A percentile compares a stretch with the other conserved stretches of the same genome.
Conservation (phyloP, 2,329 filamentous ascomycete species). For the Botryotinia calthae region DNA sequence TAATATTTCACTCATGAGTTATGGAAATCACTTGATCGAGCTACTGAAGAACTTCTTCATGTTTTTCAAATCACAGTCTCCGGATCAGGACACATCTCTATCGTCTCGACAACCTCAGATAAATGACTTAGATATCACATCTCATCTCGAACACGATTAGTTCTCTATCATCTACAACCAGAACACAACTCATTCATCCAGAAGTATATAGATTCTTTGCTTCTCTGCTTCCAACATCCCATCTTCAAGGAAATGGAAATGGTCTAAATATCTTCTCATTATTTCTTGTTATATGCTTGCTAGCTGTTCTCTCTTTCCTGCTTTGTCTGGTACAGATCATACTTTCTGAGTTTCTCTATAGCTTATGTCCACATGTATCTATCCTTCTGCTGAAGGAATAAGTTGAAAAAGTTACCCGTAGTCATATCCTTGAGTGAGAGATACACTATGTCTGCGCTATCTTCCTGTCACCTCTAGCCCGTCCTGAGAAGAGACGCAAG, state of each 20-base stretch:
- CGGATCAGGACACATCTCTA: background rate
- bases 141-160: too few relatives aligned
- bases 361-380: background rate
- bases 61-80: background rate
- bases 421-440: background rate
- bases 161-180: background rate
- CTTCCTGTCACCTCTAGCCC: background rate
- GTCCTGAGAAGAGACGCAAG: background rate
- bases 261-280: background rate
- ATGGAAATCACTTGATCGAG: background rate
- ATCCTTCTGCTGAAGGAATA: background rate
- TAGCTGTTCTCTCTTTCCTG: conserved; percentile 3
- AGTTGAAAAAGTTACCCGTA: background rate
- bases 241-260: background rate
- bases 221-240: background rate
- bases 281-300: background rate
- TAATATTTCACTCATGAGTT: background rate
- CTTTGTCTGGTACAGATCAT: conserved; percentile 3
- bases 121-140: background rate
- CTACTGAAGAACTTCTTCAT: background rate
- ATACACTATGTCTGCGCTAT: conserved; percentile 2
- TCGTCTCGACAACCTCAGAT: background rate
- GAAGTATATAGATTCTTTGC: background rate
- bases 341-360: background rate
- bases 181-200: background rate